These are phyloP conservation scores for Saturnispora kantuleensis DNA, from an alignment of 805 yeast species.

Conservation along the genomic window DNA sequence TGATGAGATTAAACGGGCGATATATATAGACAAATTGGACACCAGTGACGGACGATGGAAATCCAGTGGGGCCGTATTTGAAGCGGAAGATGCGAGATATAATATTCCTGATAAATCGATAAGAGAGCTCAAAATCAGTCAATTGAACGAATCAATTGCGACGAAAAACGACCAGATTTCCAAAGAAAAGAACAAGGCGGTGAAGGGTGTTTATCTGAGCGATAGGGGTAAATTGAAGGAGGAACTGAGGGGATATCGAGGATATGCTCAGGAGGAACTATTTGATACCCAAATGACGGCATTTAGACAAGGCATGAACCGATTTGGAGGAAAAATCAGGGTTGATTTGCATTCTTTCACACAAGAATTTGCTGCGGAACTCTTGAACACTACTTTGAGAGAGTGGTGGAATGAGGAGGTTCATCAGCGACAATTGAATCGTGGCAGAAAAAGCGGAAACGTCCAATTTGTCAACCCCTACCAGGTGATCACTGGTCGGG, in stretches of 20 bases:
- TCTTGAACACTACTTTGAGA: slow-evolving; percentile 28
- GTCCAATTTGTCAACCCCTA: slow-evolving; percentile 36
- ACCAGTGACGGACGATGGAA: background rate
- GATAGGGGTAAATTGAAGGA: slow-evolving; percentile 2
- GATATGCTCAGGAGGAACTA: slow-evolving; percentile 10
- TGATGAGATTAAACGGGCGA: background rate
- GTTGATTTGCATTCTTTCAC: slow-evolving; percentile 52
- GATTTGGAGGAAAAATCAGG: slow-evolving; percentile 11
- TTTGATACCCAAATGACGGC: background rate
- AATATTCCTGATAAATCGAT: background rate
- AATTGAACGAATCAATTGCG: background rate
- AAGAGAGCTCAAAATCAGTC: background rate
- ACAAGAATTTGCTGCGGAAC: slow-evolving; percentile 36
- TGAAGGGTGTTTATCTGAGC: background rate
- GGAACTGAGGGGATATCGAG: slow-evolving; percentile 6
- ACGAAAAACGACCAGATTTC: background rate
- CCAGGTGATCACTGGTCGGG: slow-evolving; percentile 55
- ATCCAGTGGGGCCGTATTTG: background rate
- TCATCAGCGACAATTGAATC: slow-evolving; percentile 29
- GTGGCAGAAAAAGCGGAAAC: slow-evolving; percentile 29
- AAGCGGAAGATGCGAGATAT: background rate
- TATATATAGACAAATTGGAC: background rate
- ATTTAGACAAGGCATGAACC: no score
- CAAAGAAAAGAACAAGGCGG: slow-evolving; percentile 1
- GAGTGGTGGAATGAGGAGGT: slow-evolving; percentile 61